A percentile compares a stretch with the other conserved stretches of the same genome.
Conservation (phyloP, 192 early-diverging fungal species). For the Thamnidium elegans region DNA sequence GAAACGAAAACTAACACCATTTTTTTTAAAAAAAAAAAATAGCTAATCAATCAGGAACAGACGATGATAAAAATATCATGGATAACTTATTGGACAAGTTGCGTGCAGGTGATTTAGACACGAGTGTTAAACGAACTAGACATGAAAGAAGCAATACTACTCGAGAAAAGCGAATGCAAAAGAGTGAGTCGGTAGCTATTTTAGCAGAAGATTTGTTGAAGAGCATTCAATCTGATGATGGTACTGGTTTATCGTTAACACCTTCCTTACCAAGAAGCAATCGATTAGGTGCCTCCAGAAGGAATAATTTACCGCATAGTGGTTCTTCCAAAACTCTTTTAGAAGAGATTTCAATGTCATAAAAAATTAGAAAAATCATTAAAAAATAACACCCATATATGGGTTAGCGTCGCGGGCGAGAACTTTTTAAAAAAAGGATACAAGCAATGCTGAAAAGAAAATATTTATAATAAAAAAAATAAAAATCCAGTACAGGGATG, state of each 20-base stretch:
- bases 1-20: background rate
- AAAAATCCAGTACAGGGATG: too few species aligned
- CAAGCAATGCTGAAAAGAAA: too few species aligned
- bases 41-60: slow-evolving; percentile 31
- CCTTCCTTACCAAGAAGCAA: slow-evolving; percentile 9
- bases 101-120: slow-evolving; percentile 65
- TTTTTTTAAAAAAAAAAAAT: background rate
- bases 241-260: background rate
- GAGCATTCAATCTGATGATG: slow-evolving; percentile 43
- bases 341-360: too few species aligned
- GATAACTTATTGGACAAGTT: slow-evolving; percentile 75
- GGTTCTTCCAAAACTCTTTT: too few species aligned
- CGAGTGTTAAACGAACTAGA: slow-evolving; percentile 26
- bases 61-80: slow-evolving; percentile 72
- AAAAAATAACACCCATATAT: too few species aligned
- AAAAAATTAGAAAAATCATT: too few species aligned
- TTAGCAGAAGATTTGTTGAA: slow-evolving; percentile 45
- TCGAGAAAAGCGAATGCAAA: slow-evolving; percentile 19
- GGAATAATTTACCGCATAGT: too few species aligned
- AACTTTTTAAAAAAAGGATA: too few species aligned
- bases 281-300: background rate
- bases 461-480: too few species aligned
- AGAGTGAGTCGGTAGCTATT: slow-evolving; percentile 34
- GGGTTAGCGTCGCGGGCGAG: too few species aligned
- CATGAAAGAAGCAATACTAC: slow-evolving; percentile 9